A percentile compares a stretch with the other conserved stretches of the same genome.
phyloP scores from a whole-genome alignment of 345 rosid species.

The Salix viminalis region DNA sequence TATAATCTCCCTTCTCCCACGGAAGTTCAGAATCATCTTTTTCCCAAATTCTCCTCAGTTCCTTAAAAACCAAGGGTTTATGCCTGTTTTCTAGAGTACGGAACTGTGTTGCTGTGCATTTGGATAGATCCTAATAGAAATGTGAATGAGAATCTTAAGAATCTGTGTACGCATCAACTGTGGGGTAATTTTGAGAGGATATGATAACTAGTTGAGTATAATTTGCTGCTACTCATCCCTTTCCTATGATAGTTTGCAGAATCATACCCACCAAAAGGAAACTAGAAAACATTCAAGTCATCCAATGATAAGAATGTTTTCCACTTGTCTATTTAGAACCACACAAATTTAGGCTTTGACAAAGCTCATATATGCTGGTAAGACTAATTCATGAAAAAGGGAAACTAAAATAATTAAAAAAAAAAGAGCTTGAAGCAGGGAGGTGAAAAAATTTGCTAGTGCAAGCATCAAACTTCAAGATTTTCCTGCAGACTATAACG shows the following conservation, averaged over 20 bases:
- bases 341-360: too few relatives aligned
- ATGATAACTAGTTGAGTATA: too few relatives aligned
- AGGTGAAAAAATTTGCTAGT: neutral
- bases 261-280: neutral
- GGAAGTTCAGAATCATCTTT: slow-evolving; percentile 56
- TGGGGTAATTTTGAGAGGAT: too few relatives aligned
- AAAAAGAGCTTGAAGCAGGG: neutral
- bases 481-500: neutral
- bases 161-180: neutral
- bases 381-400: neutral
- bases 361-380: neutral
- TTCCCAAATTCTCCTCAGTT: slow-evolving; percentile 68
- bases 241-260: neutral
- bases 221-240: too few relatives aligned
- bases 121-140: slow-evolving; percentile 54
- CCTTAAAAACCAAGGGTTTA: slow-evolving; percentile 70
- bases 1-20: slow-evolving; percentile 57
- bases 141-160: neutral
- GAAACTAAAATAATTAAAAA: neutral
- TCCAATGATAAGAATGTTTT: neutral
- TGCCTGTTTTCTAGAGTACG: slow-evolving; percentile 60
- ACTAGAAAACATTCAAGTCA: neutral
- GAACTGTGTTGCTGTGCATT: slow-evolving; percentile 52
- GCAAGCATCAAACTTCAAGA: neutral
- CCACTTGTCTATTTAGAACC: neutral